Conservation (phyloP, 2,329 filamentous ascomycete genomes). For the Stagonosporopsis rhizophila region DNA sequence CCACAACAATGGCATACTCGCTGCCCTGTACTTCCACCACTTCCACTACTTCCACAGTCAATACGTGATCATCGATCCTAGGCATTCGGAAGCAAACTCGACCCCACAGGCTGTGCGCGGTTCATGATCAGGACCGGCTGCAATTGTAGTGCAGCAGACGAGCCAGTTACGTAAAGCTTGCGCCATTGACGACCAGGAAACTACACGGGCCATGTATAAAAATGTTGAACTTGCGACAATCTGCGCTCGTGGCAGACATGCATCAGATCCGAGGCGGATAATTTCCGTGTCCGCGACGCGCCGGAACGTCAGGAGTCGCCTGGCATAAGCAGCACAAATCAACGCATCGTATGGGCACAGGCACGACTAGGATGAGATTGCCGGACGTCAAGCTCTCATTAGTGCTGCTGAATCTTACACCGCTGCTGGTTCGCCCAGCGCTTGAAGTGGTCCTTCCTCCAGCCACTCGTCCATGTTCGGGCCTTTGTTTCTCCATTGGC, state of each 20-base stretch:
- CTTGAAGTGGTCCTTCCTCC: slow-evolving; percentile 39
- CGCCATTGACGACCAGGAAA: not conserved
- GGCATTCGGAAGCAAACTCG: not conserved
- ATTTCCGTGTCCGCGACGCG: not conserved
- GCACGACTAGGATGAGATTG: not conserved
- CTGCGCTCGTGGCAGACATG: not conserved
- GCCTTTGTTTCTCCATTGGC: slow-evolving; percentile 20
- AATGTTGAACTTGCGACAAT: not conserved
- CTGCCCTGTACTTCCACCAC: too few relatives aligned
- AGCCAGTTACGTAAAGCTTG: not conserved
- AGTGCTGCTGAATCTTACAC: slow-evolving; percentile 34
- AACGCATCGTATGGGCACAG: not conserved
- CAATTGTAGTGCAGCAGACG: too few relatives aligned
- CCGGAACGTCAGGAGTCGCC: not conserved
- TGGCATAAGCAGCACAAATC: not conserved
- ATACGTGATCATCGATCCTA: not conserved
- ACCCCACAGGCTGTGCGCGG: not conserved
- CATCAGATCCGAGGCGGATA: not conserved
- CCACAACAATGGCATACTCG: not conserved
- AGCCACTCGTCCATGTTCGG: slow-evolving; percentile 40
- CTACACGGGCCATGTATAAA: not conserved
- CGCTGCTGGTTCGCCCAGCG: slow-evolving; percentile 38
- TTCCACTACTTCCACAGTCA: too few relatives aligned
- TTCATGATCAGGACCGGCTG: too few relatives aligned
- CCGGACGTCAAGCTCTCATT: not conserved